phyloP scores from a whole-genome alignment of 140 eudicot genomes.

The Ambrosia hybrid region DNA sequence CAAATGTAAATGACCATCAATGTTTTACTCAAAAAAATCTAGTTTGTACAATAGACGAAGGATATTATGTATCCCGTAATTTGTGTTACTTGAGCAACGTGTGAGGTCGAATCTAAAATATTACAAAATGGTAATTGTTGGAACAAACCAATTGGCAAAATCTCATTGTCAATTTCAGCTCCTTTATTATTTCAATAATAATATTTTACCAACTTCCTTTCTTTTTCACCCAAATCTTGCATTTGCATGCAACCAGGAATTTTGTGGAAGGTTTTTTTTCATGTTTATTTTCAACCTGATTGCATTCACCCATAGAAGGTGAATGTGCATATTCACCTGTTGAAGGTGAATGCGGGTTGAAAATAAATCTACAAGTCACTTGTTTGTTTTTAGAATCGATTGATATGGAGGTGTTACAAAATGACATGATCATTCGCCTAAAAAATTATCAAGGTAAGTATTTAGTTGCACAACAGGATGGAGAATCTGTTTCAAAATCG shows the following conservation, averaged over 20 bases:
- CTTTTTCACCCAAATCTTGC: slow-evolving; percentile 16
- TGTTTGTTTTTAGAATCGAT: background rate
- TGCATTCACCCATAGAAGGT: background rate
- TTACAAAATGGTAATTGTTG: background rate
- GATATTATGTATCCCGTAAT: slow-evolving; percentile 16
- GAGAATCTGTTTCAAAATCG: slow-evolving; percentile 40
- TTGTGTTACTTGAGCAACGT: slow-evolving; percentile 30
- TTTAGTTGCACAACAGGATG: slow-evolving; percentile 45
- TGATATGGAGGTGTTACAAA: slow-evolving; percentile 41
- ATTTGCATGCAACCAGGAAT: slow-evolving; percentile 11
- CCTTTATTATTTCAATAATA: slow-evolving; percentile 26
- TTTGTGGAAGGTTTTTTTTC: background rate
- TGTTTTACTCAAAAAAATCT: background rate
- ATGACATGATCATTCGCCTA: slow-evolving; percentile 36
- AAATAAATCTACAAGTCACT: slow-evolving; percentile 27
- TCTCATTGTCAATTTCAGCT: slow-evolving; percentile 20
- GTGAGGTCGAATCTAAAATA: slow-evolving; percentile 15
- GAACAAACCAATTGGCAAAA: slow-evolving; percentile 1
- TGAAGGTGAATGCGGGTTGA: slow-evolving; percentile 21
- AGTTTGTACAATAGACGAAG: too few relatives aligned
- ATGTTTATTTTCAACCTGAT: slow-evolving; percentile 12
- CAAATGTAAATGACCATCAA: background rate
- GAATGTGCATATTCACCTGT: background rate
- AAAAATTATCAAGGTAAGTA: slow-evolving; percentile 44
- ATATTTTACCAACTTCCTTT: slow-evolving; percentile 30